Conservation (phyloP, 225 moss, liverwort and hornwort species). For the Takakia lepidozioides region DNA sequence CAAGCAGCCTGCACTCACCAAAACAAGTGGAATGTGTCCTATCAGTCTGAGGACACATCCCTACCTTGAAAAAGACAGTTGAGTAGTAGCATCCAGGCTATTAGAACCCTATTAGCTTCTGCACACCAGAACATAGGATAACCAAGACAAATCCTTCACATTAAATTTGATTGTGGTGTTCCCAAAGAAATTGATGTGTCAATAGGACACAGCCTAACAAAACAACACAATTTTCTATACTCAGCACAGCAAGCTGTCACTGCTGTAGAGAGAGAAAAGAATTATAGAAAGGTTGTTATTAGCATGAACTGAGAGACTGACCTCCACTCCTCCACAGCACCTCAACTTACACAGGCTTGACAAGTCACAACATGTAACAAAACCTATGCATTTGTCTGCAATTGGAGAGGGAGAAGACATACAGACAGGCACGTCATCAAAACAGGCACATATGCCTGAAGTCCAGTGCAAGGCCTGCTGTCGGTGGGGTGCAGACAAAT, state of each 20-base stretch:
- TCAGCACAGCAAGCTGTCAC: too few relatives aligned
- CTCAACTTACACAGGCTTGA: too few relatives aligned
- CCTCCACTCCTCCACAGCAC: not conserved
- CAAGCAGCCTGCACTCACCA: conserved; percentile 38
- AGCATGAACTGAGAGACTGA: not conserved
- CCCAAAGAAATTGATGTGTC: not conserved
- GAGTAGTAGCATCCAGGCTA: too few relatives aligned
- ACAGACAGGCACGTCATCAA: conserved; percentile 44
- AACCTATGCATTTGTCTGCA: too few relatives aligned
- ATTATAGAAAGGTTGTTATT: not conserved
- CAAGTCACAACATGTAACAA: too few relatives aligned
- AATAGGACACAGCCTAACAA: too few relatives aligned
- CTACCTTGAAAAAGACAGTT: not conserved
- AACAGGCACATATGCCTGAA: conserved; percentile 58
- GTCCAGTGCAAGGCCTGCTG: conserved; percentile 26
- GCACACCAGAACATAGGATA: not conserved
- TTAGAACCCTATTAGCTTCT: not conserved
- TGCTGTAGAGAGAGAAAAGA: not conserved
- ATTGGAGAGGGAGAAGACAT: conserved; percentile 8
- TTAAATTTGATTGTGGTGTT: not conserved
- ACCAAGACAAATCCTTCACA: not conserved
- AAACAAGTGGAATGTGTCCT: not conserved
- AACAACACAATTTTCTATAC: too few relatives aligned
- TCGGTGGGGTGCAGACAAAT: conserved; percentile 1
- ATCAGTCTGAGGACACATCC: not conserved